Conservation (phyloP, 2,329 filamentous ascomycete genomes). For the Podosphaera xanthii region DNA sequence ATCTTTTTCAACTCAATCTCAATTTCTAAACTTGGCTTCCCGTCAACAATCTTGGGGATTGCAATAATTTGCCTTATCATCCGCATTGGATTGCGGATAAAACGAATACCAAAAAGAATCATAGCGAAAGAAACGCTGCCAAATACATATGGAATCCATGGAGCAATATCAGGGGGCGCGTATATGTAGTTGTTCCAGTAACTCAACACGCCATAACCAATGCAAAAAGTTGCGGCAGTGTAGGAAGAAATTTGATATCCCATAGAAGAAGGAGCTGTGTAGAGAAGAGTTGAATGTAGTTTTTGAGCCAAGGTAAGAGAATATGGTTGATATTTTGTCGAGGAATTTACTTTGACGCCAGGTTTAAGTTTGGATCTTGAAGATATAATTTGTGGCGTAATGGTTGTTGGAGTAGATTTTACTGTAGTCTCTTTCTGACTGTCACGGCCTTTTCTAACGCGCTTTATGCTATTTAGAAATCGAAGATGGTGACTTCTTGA, state of each 20-base stretch:
- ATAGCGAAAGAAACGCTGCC: slow-evolving; percentile 35
- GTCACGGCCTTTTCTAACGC: background rate
- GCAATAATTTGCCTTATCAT: slow-evolving; percentile 26
- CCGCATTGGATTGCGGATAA: slow-evolving; percentile 31
- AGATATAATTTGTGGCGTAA: background rate
- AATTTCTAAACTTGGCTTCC: slow-evolving; percentile 20
- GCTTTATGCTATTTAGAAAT: no score
- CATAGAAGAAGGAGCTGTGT: slow-evolving; percentile 40
- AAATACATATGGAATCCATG: slow-evolving; percentile 35
- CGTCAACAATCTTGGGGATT: slow-evolving; percentile 8
- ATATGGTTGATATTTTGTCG: slow-evolving; percentile 21
- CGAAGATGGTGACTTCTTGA: no score
- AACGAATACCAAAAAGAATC: slow-evolving; percentile 33
- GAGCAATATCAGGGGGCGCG: slow-evolving; percentile 26
- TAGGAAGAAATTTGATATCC: slow-evolving; percentile 39
- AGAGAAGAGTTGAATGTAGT: slow-evolving; percentile 33
- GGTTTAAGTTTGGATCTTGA: background rate
- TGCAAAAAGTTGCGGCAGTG: slow-evolving; percentile 28
- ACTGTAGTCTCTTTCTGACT: slow-evolving; percentile 2
- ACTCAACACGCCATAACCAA: slow-evolving; percentile 27
- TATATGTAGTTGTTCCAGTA: slow-evolving; percentile 26
- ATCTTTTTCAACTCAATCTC: slow-evolving; percentile 23
- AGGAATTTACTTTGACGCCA: background rate
- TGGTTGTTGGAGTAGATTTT: slow-evolving; percentile 1
- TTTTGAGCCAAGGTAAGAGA: slow-evolving; percentile 31